A percentile compares a stretch with the other conserved stretches of the same genome.
Evolutionary conservation across 2,329 filamentous ascomycete species (phyloP).

Genomic region (Verticillium alfalfae): DNA sequence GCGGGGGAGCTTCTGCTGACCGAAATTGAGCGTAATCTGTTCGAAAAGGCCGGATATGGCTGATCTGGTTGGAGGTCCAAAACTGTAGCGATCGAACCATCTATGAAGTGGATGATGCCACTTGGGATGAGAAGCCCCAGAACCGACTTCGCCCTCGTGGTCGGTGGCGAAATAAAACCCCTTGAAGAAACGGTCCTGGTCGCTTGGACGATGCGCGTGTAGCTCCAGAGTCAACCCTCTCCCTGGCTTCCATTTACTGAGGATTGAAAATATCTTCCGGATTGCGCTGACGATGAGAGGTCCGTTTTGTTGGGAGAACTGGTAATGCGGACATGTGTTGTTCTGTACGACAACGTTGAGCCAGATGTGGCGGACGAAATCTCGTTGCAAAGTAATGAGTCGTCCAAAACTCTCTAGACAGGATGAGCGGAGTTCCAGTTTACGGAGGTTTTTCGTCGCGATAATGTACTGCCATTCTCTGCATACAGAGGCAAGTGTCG

Average conservation of each 20-base stretch:
- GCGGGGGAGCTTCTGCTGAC: slow-evolving; percentile 8
- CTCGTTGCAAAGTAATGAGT: slow-evolving; percentile 11
- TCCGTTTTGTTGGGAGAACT: background rate
- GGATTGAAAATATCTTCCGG: slow-evolving; percentile 21
- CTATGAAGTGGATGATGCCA: slow-evolving; percentile 21
- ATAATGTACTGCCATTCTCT: slow-evolving; percentile 26
- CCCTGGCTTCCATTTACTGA: slow-evolving; percentile 19
- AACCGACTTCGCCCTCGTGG: background rate
- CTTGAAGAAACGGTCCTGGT: slow-evolving; percentile 26
- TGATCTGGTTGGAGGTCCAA: slow-evolving; percentile 13
- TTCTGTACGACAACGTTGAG: slow-evolving; percentile 21
- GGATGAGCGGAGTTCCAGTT: slow-evolving; percentile 16
- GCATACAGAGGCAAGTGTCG: slow-evolving; percentile 24
- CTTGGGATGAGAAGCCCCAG: background rate
- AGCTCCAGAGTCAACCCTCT: slow-evolving; percentile 23
- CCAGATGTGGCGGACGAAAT: slow-evolving; percentile 21
- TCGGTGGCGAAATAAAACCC: background rate
- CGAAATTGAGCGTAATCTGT: slow-evolving; percentile 9
- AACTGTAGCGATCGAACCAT: slow-evolving; percentile 20
- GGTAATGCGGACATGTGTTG: slow-evolving; percentile 17
- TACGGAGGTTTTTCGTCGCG: slow-evolving; percentile 20
- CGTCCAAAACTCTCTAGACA: slow-evolving; percentile 17
- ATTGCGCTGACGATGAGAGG: slow-evolving; percentile 14
- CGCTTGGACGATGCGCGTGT: slow-evolving; percentile 24
- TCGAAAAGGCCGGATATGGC: slow-evolving; percentile 19